A percentile compares a stretch with the other conserved stretches of the same genome.
Evolutionary conservation across 2,329 filamentous ascomycete genomes (phyloP).

Genomic region (Fusarium hainanense): DNA sequence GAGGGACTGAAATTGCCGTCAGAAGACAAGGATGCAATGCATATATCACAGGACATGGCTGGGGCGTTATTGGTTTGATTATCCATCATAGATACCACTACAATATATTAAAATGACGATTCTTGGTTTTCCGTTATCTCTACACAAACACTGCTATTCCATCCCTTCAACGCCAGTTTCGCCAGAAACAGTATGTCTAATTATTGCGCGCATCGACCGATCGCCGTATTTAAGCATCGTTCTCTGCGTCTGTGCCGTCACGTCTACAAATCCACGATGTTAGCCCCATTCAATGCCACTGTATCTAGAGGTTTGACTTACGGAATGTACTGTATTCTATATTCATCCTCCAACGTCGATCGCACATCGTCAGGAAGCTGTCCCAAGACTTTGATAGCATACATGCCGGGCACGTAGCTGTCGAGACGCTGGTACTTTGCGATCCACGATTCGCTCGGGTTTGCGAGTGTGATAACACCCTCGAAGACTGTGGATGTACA

Average conservation of each 20-base stretch:
- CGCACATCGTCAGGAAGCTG: conserved; percentile 75
- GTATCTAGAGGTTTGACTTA: conserved; percentile 45
- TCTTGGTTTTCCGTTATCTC: conserved; percentile 11
- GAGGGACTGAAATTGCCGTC: background rate
- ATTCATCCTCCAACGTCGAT: conserved; percentile 70
- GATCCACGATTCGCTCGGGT: conserved; percentile 90
- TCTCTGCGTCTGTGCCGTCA: conserved; percentile 66
- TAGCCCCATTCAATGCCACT: background rate
- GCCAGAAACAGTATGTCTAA: conserved; percentile 40
- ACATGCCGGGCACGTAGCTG: conserved; percentile 87
- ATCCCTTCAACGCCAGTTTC: conserved; percentile 50
- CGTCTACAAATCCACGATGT: conserved; percentile 54
- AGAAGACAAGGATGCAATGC: background rate
- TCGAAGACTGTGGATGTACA: conserved; percentile 98
- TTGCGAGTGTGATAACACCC: conserved; percentile 84
- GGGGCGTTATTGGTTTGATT: conserved; percentile 37
- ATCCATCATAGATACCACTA: conserved; percentile 48
- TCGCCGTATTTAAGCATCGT: conserved; percentile 52
- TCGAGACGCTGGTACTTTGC: conserved; percentile 96
- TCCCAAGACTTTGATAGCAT: conserved; percentile 94
- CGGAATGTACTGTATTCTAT: conserved; percentile 73
- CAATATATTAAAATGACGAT: conserved; percentile 29
- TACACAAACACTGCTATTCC: conserved; percentile 26
- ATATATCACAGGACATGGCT: conserved; percentile 6
- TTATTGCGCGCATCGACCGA: conserved; percentile 1